These are phyloP conservation scores for Erodium maritimum DNA, from an alignment of 345 rosid species.

Conservation along the genomic window DNA sequence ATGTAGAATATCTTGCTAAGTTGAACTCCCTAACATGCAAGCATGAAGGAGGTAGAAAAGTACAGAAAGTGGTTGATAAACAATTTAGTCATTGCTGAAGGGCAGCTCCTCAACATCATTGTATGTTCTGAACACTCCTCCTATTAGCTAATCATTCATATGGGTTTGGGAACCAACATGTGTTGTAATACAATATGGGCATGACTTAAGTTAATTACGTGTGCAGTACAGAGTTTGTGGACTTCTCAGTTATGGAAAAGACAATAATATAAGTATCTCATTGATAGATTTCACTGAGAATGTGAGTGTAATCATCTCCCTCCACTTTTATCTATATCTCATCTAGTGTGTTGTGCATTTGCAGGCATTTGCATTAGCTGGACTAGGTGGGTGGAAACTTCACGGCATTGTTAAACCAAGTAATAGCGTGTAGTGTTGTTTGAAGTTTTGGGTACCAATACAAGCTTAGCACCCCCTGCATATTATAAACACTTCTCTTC, in stretches of 20 bases:
- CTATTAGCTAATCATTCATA: too few relatives aligned
- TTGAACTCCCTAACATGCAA: not conserved
- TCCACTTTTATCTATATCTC: conserved; percentile 1
- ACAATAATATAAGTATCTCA: not conserved
- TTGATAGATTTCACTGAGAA: not conserved
- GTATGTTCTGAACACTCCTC: too few relatives aligned
- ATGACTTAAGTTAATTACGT: too few relatives aligned
- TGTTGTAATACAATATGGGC: too few relatives aligned
- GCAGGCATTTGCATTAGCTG: conserved; percentile 77
- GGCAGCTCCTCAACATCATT: too few relatives aligned
- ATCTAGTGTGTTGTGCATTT: conserved; percentile 11
- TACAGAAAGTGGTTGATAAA: too few relatives aligned
- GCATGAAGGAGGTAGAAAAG: not conserved
- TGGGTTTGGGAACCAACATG: too few relatives aligned
- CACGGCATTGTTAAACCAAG: conserved; percentile 69
- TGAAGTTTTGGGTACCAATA: not conserved
- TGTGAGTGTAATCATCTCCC: not conserved
- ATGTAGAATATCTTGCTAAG: not conserved
- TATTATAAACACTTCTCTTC: not conserved
- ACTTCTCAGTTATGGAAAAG: not conserved
- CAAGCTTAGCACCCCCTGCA: not conserved
- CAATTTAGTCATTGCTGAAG: too few relatives aligned
- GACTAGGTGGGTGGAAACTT: conserved; percentile 93
- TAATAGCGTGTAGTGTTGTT: not conserved
- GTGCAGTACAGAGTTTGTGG: too few relatives aligned